Percentiles rank a stretch among this genome's conserved stretches.
These are phyloP conservation scores for Colletotrichum higginsianum DNA, from an alignment of 2,329 filamentous ascomycete genomes.

Conservation along the genomic window DNA sequence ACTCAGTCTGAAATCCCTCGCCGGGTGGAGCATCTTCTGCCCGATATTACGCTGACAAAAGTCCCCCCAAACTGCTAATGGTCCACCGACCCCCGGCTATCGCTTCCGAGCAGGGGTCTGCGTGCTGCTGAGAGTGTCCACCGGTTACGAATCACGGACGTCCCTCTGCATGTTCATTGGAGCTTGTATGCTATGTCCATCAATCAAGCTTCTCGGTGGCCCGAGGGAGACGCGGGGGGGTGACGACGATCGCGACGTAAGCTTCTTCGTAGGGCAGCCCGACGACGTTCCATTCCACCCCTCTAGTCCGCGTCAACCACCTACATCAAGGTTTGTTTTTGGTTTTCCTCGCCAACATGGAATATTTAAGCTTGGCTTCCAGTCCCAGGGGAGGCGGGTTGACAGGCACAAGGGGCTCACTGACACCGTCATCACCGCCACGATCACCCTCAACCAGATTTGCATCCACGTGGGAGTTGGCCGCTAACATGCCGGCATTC, in stretches of 20 bases:
- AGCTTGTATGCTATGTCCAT: background rate
- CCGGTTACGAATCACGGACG: slow-evolving; percentile 32
- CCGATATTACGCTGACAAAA: slow-evolving; percentile 41
- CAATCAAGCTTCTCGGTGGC: slow-evolving; percentile 31
- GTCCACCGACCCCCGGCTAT: slow-evolving; percentile 23
- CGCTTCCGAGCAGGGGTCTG: slow-evolving; percentile 13
- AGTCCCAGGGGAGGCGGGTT: background rate
- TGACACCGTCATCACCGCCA: background rate
- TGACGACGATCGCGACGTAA: slow-evolving; percentile 42
- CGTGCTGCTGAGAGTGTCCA: background rate
- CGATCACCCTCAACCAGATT: slow-evolving; percentile 7
- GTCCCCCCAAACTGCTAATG: background rate
- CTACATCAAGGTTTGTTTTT: background rate
- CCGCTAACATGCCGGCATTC: slow-evolving; percentile 17
- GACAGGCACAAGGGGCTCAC: background rate
- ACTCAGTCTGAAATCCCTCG: background rate
- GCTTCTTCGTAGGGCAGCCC: slow-evolving; percentile 10
- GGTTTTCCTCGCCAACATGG: background rate
- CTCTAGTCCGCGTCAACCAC: slow-evolving; percentile 15
- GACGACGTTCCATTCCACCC: background rate
- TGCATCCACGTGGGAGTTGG: background rate
- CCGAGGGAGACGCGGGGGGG: slow-evolving; percentile 7
- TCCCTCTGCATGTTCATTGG: slow-evolving; percentile 21
- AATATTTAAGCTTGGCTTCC: background rate
- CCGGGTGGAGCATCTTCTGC: slow-evolving; percentile 24